Conservation (phyloP, 768 basidiomycete species). For the Epithele typhae region DNA sequence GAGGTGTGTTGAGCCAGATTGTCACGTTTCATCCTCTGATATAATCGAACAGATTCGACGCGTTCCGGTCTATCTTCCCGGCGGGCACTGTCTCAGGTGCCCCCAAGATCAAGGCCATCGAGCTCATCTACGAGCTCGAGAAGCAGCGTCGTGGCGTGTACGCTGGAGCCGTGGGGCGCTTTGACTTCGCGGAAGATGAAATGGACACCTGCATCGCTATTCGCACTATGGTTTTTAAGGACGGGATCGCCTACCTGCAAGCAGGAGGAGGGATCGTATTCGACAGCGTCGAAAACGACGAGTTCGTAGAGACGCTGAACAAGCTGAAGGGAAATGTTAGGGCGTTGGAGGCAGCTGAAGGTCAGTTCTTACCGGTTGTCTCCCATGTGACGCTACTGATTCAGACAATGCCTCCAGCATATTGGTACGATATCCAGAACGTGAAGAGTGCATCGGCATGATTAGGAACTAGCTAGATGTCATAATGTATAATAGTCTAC, state of each 20-base stretch:
- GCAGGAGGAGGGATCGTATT: conserved; percentile 97
- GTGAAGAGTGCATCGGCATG: conserved; percentile 7
- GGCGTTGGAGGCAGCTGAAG: conserved; percentile 83
- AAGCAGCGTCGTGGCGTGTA: conserved; percentile 90
- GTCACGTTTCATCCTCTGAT: too few relatives aligned
- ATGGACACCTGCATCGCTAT: conserved; percentile 99
- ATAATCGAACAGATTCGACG: conserved; percentile 75
- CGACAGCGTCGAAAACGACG: conserved; percentile 97
- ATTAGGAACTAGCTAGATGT: conserved; percentile 13
- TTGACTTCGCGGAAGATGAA: conserved; percentile 90
- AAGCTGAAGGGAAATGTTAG: conserved; percentile 85
- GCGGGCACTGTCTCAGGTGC: conserved; percentile 98
- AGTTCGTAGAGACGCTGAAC: conserved; percentile 93
- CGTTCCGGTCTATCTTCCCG: conserved; percentile 98
- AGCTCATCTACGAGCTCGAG: conserved; percentile 84
- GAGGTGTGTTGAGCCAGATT: conserved; percentile 45
- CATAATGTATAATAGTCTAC: conserved; percentile 8
- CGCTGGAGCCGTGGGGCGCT: conserved; percentile 96
- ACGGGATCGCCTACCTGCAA: conserved; percentile 87
- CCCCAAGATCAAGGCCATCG: conserved; percentile 97
- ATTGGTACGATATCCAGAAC: conserved; percentile 66
- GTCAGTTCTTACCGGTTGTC: conserved; percentile 44
- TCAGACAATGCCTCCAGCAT: conserved; percentile 37
- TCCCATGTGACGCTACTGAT: conserved; percentile 16
- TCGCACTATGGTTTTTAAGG: conserved; percentile 95